Evolutionary conservation across 116 monocot species (phyloP), one percentile per base, ranked within the genome.

Genomic region (Iris pallida): DNA sequence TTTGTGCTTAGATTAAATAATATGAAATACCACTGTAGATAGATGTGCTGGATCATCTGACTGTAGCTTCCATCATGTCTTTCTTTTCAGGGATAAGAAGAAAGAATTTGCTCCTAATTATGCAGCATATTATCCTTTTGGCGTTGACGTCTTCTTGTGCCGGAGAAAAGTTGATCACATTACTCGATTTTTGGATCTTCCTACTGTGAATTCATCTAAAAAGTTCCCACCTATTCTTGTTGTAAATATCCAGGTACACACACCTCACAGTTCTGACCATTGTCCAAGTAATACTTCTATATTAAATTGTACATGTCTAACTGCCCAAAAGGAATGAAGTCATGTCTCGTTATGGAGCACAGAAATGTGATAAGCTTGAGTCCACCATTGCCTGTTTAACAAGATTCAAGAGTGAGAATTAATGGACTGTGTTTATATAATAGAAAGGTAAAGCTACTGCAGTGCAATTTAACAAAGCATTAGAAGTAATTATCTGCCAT

Each of bases 81-180:
- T 46, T 42, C 45, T 20, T 57, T 9, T 4, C 74, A 95, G 94
- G 88, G 94, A 95, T 72, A 95, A 95, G 58, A 95, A 90, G 83
- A 95, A 95, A 80, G 94, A 88, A 42, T 78, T 80, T 80, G 94
- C 94, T 68, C 55, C 85, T 52, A 86, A 83, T 71, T 61, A 73
- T 88, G 94, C 94, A 64, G 94, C 91, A 70, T 95, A 90, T 68
- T 73, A 86, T 61, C 94, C 94, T 42, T 86, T 95, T 80, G 94
- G 94, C 46, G 88, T 90, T 8, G 94, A 95, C 82, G 88, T 95
- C 7, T 95, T 73, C 75, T 77, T 95, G 48, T 95, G 67, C 41
- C 82, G 75, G 64, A 83, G 80, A 69, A 95, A 83, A 75, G 73
- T 91, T 59, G 76, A 87, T 76, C 93, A 95, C 72, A 90, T 95